These are phyloP conservation scores for Aspergillus cristatus DNA, from an alignment of 495 filamentous ascomycete genomes.

Conservation along the genomic window DNA sequence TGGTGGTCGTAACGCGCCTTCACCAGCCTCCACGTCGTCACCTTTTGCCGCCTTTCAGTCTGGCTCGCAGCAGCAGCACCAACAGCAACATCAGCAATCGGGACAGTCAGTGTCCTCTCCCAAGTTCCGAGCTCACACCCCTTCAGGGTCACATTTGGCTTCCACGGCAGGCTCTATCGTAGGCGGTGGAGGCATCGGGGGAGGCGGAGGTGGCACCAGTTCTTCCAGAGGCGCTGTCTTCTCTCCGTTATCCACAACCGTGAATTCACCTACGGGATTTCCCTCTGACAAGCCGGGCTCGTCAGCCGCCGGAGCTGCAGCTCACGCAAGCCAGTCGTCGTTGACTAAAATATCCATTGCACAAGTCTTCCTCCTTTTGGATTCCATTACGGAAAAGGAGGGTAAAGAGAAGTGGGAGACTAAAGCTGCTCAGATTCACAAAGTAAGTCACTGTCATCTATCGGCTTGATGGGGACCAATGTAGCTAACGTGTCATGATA, in stretches of 20 bases:
- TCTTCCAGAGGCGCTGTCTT: constrained; percentile 49
- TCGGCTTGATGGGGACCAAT: neutral
- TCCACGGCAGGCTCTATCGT: constrained; percentile 46
- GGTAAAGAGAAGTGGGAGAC: constrained; percentile 86
- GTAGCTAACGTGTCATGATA: constrained; percentile 20
- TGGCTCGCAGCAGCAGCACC: constrained; percentile 47
- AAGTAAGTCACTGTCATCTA: constrained; percentile 46
- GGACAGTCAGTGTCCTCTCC: constrained; percentile 49
- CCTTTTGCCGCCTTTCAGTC: constrained; percentile 47
- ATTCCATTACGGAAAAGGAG: constrained; percentile 88
- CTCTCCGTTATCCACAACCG: constrained; percentile 54
- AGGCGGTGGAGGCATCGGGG: constrained; percentile 52
- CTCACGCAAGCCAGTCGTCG: constrained; percentile 42
- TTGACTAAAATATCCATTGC: constrained; percentile 81
- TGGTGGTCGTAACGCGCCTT: constrained; percentile 41
- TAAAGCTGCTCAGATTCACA: constrained; percentile 81
- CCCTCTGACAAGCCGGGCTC: constrained; percentile 43
- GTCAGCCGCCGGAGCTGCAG: constrained; percentile 22
- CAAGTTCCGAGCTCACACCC: constrained; percentile 51
- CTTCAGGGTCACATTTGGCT: constrained; percentile 49
- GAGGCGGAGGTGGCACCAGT: constrained; percentile 47
- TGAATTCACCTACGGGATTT: constrained; percentile 52
- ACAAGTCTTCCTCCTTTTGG: constrained; percentile 88
- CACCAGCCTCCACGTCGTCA: constrained; percentile 38
- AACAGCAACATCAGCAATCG: constrained; percentile 14